Evolutionary conservation across 2,329 filamentous ascomycete genomes (phyloP).

Genomic region (Aspergillus melleus): DNA sequence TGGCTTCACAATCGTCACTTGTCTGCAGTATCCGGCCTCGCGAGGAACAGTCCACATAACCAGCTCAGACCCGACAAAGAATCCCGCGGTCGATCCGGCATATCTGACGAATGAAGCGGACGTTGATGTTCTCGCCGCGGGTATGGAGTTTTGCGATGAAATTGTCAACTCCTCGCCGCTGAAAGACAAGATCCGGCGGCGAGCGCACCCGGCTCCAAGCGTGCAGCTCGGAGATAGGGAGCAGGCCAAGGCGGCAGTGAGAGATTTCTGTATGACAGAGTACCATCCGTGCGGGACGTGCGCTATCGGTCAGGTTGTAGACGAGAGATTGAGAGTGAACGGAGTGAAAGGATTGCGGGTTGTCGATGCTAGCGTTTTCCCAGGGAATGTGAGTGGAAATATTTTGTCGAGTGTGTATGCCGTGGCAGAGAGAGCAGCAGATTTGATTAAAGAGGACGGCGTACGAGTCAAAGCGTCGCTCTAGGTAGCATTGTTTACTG

Average conservation of each 20-base stretch:
- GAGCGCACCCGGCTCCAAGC: constrained; percentile 4
- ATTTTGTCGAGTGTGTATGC: constrained; percentile 27
- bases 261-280: constrained; percentile 5
- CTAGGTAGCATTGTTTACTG: not conserved
- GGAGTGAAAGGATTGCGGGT: constrained; percentile 24
- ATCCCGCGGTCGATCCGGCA: constrained; percentile 12
- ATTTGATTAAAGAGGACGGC: constrained; percentile 25
- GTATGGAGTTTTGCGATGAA: constrained; percentile 8
- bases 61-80: constrained; percentile 8
- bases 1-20: constrained; percentile 13
- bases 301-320: constrained; percentile 30
- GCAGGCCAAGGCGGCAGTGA: constrained; percentile 6
- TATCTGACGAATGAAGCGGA: constrained; percentile 14
- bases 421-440: constrained; percentile 28
- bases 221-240: constrained; percentile 4
- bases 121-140: constrained; percentile 14
- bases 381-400: constrained; percentile 26
- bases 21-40: constrained; percentile 16
- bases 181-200: constrained; percentile 3
- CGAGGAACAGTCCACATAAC: constrained; percentile 18
- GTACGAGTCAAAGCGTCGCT: not conserved
- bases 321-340: constrained; percentile 25
- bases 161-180: constrained; percentile 1
- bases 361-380: constrained; percentile 27
- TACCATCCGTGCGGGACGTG: constrained; percentile 23